phyloP scores from a whole-genome alignment of 2,329 filamentous ascomycete species.

The Hypoxylon sp. region DNA sequence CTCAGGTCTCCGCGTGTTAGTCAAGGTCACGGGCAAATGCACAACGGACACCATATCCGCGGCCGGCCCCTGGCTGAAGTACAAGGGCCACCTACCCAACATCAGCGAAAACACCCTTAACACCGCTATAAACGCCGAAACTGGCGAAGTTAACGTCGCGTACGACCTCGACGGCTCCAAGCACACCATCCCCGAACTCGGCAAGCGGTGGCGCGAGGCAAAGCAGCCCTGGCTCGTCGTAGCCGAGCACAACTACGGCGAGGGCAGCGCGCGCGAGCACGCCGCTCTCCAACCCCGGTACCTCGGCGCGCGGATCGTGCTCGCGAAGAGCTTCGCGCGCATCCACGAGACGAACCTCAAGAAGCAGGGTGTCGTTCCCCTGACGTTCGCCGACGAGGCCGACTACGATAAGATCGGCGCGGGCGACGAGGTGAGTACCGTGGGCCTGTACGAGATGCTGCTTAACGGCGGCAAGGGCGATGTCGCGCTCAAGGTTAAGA shows the following conservation, averaged over 20 bases:
- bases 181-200: constrained; percentile 89
- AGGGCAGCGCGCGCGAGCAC: constrained; percentile 90
- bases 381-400: constrained; percentile 89
- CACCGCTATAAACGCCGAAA: constrained; percentile 92
- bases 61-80: constrained; percentile 97
- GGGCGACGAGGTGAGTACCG: constrained; percentile 85
- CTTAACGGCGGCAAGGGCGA: constrained; percentile 82
- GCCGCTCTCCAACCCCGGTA: constrained; percentile 92
- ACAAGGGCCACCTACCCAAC: constrained; percentile 98
- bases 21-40: constrained; percentile 98
- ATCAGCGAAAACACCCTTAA: constrained; percentile 98
- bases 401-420: constrained; percentile 90
- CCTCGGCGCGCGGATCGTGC: constrained; percentile 85
- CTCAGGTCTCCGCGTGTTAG: constrained; percentile 83
- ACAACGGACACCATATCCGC: constrained; percentile 99
- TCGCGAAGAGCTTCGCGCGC: constrained; percentile 88
- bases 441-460: constrained; percentile 87
- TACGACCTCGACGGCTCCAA: constrained; percentile 85
- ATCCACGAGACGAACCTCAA: constrained; percentile 97
- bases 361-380: constrained; percentile 96
- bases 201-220: constrained; percentile 82
- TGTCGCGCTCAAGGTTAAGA: constrained; percentile 77
- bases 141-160: constrained; percentile 90
- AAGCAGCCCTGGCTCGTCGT: constrained; percentile 91
- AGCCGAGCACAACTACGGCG: constrained; percentile 97